These are phyloP conservation scores for Cercospora citrullina DNA, from an alignment of 2,329 filamentous ascomycete species.

Conservation along the genomic window DNA sequence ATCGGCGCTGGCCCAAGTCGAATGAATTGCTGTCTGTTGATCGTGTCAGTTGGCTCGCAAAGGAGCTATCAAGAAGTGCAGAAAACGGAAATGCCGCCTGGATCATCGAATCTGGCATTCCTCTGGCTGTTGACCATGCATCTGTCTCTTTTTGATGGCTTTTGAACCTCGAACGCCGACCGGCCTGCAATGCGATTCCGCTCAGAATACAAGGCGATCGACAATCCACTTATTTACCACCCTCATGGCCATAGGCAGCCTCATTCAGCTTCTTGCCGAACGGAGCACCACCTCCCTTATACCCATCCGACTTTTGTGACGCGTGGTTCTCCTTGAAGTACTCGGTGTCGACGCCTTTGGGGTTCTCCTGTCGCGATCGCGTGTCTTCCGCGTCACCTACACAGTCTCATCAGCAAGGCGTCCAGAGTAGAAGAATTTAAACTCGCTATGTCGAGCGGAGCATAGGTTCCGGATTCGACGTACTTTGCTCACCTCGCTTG, in stretches of 20 bases:
- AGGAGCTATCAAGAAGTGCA: not conserved
- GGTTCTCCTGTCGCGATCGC: conserved; percentile 28
- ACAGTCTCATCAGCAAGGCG: not conserved
- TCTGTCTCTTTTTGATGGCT: conserved; percentile 4
- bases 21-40: not conserved
- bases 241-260: conserved; percentile 38
- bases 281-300: conserved; percentile 22
- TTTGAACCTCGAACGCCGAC: not conserved
- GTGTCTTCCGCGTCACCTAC: conserved; percentile 33
- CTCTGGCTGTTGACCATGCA: not conserved
- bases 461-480: conserved; percentile 7
- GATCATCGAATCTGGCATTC: conserved; percentile 1
- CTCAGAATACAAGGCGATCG: not conserved
- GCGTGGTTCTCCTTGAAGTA: conserved; percentile 37
- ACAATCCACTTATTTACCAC: conserved; percentile 35
- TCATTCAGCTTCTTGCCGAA: conserved; percentile 36
- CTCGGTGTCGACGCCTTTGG: conserved; percentile 36
- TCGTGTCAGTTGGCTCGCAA: not conserved
- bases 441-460: conserved; percentile 10
- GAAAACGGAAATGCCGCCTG: not conserved
- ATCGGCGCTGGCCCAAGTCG: not conserved
- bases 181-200: conserved; percentile 1
- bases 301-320: conserved; percentile 33
- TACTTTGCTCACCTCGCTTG: conserved; percentile 33
- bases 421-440: not conserved